Evolutionary conservation across 345 rosid species (phyloP).

Genomic region (Eucalyptus regnans): DNA sequence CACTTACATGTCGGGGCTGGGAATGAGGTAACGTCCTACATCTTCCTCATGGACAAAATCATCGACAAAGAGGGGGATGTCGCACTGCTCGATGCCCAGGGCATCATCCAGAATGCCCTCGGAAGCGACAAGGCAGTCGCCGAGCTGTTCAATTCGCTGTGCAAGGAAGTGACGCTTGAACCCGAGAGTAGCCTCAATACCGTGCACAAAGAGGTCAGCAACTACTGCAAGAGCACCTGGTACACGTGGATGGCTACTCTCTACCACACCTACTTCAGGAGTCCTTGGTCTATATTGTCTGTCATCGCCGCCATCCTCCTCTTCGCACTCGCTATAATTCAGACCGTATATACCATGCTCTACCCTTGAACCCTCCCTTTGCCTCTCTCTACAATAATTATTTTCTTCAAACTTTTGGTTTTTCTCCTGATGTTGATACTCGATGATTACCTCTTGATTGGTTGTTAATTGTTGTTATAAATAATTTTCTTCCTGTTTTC

Average conservation of each 20-base stretch:
- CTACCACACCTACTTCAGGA: slow-evolving; percentile 30
- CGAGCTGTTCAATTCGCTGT: slow-evolving; percentile 26
- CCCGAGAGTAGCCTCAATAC: slow-evolving; percentile 4
- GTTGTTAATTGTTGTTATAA: not conserved
- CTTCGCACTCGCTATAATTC: slow-evolving; percentile 14
- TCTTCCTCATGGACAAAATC: slow-evolving; percentile 38
- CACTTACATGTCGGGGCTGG: slow-evolving; percentile 19
- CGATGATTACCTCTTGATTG: not conserved
- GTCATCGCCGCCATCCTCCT: slow-evolving; percentile 18
- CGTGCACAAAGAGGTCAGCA: slow-evolving; percentile 14
- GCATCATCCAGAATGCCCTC: slow-evolving; percentile 28
- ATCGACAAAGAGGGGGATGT: slow-evolving; percentile 31
- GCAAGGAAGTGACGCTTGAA: slow-evolving; percentile 19
- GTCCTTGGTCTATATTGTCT: slow-evolving; percentile 40
- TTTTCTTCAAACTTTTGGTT: not conserved
- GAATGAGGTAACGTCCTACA: slow-evolving; percentile 23
- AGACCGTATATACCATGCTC: not conserved
- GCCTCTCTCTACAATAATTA: not conserved
- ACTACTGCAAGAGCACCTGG: slow-evolving; percentile 18
- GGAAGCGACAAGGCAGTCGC: slow-evolving; percentile 43
- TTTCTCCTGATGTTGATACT: not conserved
- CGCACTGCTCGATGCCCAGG: slow-evolving; percentile 14
- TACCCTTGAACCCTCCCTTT: not conserved
- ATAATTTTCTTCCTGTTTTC: not conserved
- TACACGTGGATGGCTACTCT: slow-evolving; percentile 33